Conservation (phyloP, 2,329 filamentous ascomycete species). For the Ceratocystis papillata region DNA sequence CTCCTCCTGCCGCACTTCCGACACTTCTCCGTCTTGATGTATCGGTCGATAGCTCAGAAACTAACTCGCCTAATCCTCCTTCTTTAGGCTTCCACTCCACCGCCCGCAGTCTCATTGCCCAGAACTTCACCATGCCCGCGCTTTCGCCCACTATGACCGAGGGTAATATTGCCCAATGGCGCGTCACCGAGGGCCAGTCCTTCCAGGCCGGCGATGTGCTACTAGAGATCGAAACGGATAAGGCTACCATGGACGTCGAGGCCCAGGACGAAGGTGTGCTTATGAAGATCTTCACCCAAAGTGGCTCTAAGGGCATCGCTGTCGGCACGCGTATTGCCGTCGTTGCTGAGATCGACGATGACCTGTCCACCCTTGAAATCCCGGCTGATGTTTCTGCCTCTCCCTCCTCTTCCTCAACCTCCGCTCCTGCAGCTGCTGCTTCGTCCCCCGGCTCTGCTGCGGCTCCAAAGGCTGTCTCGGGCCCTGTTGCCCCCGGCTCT, state of each 20-base stretch:
- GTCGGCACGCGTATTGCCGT: constrained; percentile 76
- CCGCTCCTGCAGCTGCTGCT: constrained; percentile 19
- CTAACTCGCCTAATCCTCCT: constrained; percentile 10
- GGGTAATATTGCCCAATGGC: constrained; percentile 77
- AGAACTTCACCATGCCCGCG: constrained; percentile 85
- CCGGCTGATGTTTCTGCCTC: constrained; percentile 52
- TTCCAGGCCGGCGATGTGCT: constrained; percentile 77
- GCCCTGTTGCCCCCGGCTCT: constrained; percentile 31
- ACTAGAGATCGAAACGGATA: constrained; percentile 87
- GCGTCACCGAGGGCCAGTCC: constrained; percentile 74
- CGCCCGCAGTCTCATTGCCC: constrained; percentile 56
- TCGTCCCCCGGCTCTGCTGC: constrained; percentile 20
- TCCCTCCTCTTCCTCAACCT: constrained; percentile 25
- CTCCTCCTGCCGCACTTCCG: not conserved
- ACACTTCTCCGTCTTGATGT: not conserved
- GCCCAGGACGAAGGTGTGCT: constrained; percentile 80
- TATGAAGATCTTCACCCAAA: constrained; percentile 66
- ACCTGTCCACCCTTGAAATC: constrained; percentile 61
- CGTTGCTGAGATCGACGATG: constrained; percentile 70
- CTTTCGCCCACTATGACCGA: constrained; percentile 91
- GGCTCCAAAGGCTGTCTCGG: constrained; percentile 29
- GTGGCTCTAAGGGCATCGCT: constrained; percentile 64
- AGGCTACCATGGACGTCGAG: constrained; percentile 90
- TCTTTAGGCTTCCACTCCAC: constrained; percentile 49
- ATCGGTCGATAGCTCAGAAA: not conserved